A percentile compares a stretch with the other conserved stretches of the same genome.
Conservation (phyloP, 192 early-diverging fungal genomes). For the Helicostylum pulchrum region DNA sequence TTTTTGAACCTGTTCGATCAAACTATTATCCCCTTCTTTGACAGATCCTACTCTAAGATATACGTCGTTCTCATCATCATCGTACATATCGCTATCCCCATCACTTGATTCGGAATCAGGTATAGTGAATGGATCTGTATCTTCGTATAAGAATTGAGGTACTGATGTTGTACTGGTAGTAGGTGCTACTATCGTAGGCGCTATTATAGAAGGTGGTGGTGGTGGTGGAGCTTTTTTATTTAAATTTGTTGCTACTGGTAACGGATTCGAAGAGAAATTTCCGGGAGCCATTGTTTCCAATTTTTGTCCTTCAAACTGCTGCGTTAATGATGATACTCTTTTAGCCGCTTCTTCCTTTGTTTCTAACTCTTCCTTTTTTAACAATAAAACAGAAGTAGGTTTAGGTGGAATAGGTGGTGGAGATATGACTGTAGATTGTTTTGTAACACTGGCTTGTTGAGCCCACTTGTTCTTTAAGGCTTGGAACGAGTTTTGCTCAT, state of each 20-base stretch:
- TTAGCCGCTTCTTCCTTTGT: not conserved
- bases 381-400: not conserved
- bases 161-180: too few relatives aligned
- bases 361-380: not conserved
- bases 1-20: conserved; percentile 17
- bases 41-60: too few relatives aligned
- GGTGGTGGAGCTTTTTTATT: not conserved
- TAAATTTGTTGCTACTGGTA: not conserved
- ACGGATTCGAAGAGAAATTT: conserved; percentile 5
- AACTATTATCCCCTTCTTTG: conserved; percentile 13
- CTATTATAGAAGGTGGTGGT: conserved; percentile 15
- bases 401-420: conserved; percentile 10
- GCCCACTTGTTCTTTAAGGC: conserved; percentile 35
- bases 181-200: too few relatives aligned
- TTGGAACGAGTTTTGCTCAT: conserved; percentile 23
- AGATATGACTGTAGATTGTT: not conserved
- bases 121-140: not conserved
- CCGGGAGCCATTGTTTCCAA: not conserved
- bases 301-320: conserved; percentile 1
- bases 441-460: conserved; percentile 6
- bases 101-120: not conserved
- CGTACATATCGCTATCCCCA: conserved; percentile 12
- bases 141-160: not conserved
- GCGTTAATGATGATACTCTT: conserved; percentile 8
- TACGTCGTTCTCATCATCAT: conserved; percentile 10